Conservation (phyloP, 345 rosid species). For the Leavenworthia alabamica region DNA sequence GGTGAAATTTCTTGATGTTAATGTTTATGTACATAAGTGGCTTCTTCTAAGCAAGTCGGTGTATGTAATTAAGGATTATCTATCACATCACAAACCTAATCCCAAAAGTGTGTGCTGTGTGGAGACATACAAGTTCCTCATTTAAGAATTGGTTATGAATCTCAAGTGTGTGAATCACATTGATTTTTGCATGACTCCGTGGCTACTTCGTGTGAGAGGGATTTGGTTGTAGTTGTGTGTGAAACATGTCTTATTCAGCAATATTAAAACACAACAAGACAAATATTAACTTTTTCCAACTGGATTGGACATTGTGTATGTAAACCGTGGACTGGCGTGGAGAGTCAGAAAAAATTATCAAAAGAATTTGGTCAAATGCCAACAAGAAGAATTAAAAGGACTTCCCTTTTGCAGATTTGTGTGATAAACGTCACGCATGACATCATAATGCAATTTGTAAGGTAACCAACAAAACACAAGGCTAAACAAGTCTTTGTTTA, state of each 20-base stretch:
- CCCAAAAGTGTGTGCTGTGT: too few relatives aligned
- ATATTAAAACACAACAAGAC: conserved; percentile 12
- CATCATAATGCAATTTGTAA: neutral
- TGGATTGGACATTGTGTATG: conserved; percentile 1
- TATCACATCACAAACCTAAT: too few relatives aligned
- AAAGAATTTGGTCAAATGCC: conserved; percentile 12
- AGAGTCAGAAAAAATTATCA: neutral
- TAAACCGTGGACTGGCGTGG: conserved; percentile 4
- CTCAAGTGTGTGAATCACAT: neutral
- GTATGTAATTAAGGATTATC: too few relatives aligned
- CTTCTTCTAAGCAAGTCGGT: neutral
- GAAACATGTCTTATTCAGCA: neutral
- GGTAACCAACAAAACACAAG: neutral
- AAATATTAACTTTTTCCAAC: conserved; percentile 22
- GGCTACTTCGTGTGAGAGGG: conserved; percentile 12
- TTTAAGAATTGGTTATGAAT: neutral
- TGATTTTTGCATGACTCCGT: neutral
- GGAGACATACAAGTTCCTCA: neutral
- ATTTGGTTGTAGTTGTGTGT: neutral
- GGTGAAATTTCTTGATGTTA: neutral
- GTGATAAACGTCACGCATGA: conserved; percentile 13
- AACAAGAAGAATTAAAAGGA: neutral
- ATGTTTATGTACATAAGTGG: neutral
- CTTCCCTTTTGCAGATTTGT: conserved; percentile 19
- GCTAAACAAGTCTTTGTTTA: conserved; percentile 11